Evolutionary conservation across 192 early-diverging fungal genomes (phyloP), one percentile per base, ranked within the genome.

Genomic region (Coemansia sp.): DNA sequence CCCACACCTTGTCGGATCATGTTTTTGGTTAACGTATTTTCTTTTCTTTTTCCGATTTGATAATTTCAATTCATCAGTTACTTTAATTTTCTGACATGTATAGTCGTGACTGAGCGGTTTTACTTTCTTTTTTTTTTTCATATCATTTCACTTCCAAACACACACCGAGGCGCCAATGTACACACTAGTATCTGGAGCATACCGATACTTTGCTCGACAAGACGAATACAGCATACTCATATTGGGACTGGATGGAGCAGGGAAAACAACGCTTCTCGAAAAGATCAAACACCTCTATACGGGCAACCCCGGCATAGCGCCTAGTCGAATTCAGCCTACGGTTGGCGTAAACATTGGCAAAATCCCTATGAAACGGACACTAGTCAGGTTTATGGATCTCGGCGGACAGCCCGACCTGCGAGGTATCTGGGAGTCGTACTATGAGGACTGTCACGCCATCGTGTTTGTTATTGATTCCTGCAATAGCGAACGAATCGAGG

Each of bases 161-260:
- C 14, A n/a, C 33, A 13, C 3, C 12, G 26, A 34, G 18, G 37
- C 14, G 7, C 33, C 8, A 71, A 98, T 98, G 96, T 97, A 94
- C 79, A 91, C 96, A 28, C 86, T 99, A 48, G 76, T 97, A 11
- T 88, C 88, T 50, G 96, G 95, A 21, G 86, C 95, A 16, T 97
- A 99, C 78, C 85, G 88, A 68, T 90, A 95, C 69, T 84, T 91
- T 61, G 96, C 93, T 39, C 84, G 88, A 55, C 92, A 88, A 65
- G 95, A 97, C 74, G 93, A 96, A 66, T 99, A 88, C 83, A 94
- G 90, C 59, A 87, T 97, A n/a, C 85, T 99, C n/a, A 92, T 99
- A 56, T 79, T 99, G 34, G 96, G 96, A 31, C 88, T 97, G 21
- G 96, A 99, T 71, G 93, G 94, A 76, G 93, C 94, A n/a, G 96